phyloP scores from a whole-genome alignment of 352 stramenopile species.

The Phytophthora macrochlamydospora region DNA sequence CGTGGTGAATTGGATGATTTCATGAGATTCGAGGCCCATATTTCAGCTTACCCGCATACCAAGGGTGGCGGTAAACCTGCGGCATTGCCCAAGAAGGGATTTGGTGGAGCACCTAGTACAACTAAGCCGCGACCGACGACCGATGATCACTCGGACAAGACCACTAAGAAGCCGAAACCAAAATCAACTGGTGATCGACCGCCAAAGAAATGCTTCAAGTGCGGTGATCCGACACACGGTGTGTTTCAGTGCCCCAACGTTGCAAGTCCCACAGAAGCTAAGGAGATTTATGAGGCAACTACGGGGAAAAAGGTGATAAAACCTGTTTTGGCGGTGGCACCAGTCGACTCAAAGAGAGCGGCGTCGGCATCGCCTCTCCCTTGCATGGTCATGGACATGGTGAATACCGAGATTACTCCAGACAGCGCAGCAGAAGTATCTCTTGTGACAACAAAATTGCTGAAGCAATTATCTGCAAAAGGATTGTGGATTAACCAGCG shows the following conservation, averaged over 20 bases:
- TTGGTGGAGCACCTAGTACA: neutral
- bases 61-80: neutral
- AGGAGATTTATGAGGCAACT: slow-evolving; percentile 5
- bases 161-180: neutral
- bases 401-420: slow-evolving; percentile 3
- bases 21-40: slow-evolving; percentile 17
- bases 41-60: neutral
- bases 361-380: slow-evolving; percentile 1
- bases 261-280: slow-evolving; percentile 3
- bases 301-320: slow-evolving; percentile 5
- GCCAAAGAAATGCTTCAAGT: slow-evolving; percentile 9
- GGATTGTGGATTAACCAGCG: slow-evolving; percentile 1
- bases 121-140: neutral
- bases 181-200: neutral
- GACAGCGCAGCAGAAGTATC: slow-evolving; percentile 17
- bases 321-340: slow-evolving; percentile 6
- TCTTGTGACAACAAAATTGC: slow-evolving; percentile 12
- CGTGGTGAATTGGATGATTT: slow-evolving; percentile 9
- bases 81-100: neutral
- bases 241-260: slow-evolving; percentile 14
- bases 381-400: slow-evolving; percentile 9
- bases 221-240: slow-evolving; percentile 12
- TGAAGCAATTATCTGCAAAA: neutral
- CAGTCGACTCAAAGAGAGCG: neutral
- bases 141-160: neutral